These are phyloP conservation scores for Boletus bicolor DNA, from an alignment of 768 basidiomycete genomes.

Conservation along the genomic window DNA sequence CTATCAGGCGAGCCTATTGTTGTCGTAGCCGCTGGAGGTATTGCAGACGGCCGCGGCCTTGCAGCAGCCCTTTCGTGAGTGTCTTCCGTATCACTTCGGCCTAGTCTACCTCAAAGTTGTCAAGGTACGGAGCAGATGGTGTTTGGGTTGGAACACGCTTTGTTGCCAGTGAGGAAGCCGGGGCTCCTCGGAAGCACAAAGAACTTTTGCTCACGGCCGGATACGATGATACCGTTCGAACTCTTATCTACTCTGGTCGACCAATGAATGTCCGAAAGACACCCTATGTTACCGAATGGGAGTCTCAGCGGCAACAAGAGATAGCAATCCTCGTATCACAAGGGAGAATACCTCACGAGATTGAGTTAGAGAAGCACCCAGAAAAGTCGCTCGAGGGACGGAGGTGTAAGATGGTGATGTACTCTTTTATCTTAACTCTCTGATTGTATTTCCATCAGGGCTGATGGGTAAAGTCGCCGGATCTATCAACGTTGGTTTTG, in stretches of 20 bases:
- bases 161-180: slow-evolving; percentile 78
- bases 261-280: slow-evolving; percentile 83
- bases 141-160: slow-evolving; percentile 91
- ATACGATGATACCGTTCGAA: slow-evolving; percentile 72
- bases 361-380: slow-evolving; percentile 66
- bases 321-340: slow-evolving; percentile 53
- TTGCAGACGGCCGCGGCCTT: slow-evolving; percentile 78
- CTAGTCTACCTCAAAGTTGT: background rate
- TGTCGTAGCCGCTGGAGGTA: slow-evolving; percentile 83
- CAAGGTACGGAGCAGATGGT: slow-evolving; percentile 75
- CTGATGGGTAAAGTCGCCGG: slow-evolving; percentile 79
- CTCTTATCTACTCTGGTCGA: slow-evolving; percentile 73
- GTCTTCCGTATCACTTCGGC: background rate
- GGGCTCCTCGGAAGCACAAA: slow-evolving; percentile 73
- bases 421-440: background rate
- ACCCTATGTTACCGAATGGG: slow-evolving; percentile 76
- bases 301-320: slow-evolving; percentile 57
- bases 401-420: slow-evolving; percentile 45
- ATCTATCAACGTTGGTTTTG: slow-evolving; percentile 51
- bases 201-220: slow-evolving; percentile 62
- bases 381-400: slow-evolving; percentile 59
- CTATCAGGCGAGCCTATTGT: slow-evolving; percentile 73
- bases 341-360: slow-evolving; percentile 74
- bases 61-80: slow-evolving; percentile 68
- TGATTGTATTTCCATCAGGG: slow-evolving; percentile 40